Evolutionary conservation across 2,329 filamentous ascomycete genomes (phyloP).

Genomic region (Coleophoma crateriformis): DNA sequence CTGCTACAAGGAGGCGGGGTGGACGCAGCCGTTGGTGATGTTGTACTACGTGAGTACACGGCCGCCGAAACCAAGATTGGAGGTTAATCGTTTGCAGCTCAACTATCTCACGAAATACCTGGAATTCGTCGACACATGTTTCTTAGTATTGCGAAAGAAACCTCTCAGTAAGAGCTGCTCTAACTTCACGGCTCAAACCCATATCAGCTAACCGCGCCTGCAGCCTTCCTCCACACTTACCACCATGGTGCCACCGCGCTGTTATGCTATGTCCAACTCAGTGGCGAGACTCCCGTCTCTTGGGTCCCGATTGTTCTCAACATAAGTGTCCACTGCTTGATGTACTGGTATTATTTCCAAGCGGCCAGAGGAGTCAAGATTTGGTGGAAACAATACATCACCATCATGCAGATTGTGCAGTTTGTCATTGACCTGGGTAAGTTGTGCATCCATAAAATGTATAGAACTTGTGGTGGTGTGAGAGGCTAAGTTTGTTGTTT

Average conservation of each 20-base stretch:
- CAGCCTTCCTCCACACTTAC: conserved; percentile 11
- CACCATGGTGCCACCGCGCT: conserved; percentile 12
- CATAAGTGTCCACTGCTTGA: conserved; percentile 8
- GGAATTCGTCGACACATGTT: conserved; percentile 10
- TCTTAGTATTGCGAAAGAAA: conserved; percentile 12
- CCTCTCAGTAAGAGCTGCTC: conserved; percentile 6
- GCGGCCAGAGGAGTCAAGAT: conserved; percentile 8
- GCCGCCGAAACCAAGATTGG: background rate
- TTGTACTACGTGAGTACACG: conserved; percentile 77
- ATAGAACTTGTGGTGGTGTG: background rate
- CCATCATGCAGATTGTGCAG: conserved; percentile 10
- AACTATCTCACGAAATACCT: conserved; percentile 13
- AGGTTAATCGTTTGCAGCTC: conserved; percentile 1
- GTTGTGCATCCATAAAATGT: background rate
- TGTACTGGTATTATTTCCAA: conserved; percentile 17
- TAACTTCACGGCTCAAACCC: background rate
- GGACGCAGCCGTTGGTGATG: conserved; percentile 84
- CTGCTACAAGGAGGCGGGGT: conserved; percentile 72
- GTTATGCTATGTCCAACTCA: conserved; percentile 10
- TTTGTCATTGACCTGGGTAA: conserved; percentile 9
- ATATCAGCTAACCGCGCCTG: background rate
- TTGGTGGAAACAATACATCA: conserved; percentile 13
- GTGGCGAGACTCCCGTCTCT: conserved; percentile 9
- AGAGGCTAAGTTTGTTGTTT: background rate
- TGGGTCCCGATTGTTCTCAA: conserved; percentile 13